Percentiles rank a stretch among this genome's conserved stretches.
Conservation (phyloP, 2,329 filamentous ascomycete genomes). For the Thielaviopsis euricoi region DNA sequence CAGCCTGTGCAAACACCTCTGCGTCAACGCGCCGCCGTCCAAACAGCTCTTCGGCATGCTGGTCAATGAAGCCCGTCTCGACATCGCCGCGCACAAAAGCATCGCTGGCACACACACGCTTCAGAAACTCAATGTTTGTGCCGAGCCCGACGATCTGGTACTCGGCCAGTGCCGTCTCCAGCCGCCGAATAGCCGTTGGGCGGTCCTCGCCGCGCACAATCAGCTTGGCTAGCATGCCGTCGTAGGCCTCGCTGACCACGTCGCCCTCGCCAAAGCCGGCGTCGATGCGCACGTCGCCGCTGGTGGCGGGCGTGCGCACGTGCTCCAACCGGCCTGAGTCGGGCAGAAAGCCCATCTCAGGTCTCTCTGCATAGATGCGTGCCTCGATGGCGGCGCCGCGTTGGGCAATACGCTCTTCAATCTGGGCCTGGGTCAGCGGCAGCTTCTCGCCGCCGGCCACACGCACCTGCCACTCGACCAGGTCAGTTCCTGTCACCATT, state of each 20-base stretch:
- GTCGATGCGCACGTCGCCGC: constrained; percentile 71
- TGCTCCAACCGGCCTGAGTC: constrained; percentile 82
- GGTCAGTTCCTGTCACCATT: constrained; percentile 51
- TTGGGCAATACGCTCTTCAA: constrained; percentile 57
- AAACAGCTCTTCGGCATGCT: constrained; percentile 62
- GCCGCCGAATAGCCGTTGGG: constrained; percentile 65
- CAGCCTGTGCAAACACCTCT: constrained; percentile 70
- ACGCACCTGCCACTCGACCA: constrained; percentile 94
- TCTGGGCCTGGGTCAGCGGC: constrained; percentile 39
- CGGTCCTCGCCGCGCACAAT: constrained; percentile 74
- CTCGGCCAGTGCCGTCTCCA: constrained; percentile 62
- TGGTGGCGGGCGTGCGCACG: constrained; percentile 53
- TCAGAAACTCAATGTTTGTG: constrained; percentile 95
- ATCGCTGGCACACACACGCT: constrained; percentile 63
- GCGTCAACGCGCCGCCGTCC: constrained; percentile 35
- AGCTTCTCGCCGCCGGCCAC: constrained; percentile 42
- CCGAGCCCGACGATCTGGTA: constrained; percentile 88
- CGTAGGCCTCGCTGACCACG: constrained; percentile 85
- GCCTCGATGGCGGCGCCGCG: constrained; percentile 87
- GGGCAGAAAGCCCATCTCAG: constrained; percentile 79
- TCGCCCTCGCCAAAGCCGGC: constrained; percentile 85
- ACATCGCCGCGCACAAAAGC: constrained; percentile 79
- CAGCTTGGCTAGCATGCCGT: constrained; percentile 97
- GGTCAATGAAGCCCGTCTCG: constrained; percentile 92
- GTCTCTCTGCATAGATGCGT: constrained; percentile 91